These are phyloP conservation scores for Leccinum fibrillosum DNA, from an alignment of 768 basidiomycete species.

Conservation along the genomic window DNA sequence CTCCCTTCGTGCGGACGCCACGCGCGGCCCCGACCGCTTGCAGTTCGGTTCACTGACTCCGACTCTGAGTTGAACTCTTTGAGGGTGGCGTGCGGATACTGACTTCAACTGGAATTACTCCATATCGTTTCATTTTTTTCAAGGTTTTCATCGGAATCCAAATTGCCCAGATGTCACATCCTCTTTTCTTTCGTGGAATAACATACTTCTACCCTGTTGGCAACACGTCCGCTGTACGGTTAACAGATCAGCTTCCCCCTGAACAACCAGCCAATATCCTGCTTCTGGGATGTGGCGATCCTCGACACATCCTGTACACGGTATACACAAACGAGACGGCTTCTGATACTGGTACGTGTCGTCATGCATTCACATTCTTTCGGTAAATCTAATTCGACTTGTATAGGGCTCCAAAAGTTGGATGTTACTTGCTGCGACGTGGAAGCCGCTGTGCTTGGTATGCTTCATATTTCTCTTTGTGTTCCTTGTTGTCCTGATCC, in stretches of 20 bases:
- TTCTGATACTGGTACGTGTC: constrained; percentile 8
- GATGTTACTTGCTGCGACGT: constrained; percentile 32
- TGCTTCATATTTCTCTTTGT: neutral
- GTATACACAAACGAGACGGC: constrained; percentile 24
- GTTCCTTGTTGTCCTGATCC: neutral
- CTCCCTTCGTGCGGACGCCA: neutral
- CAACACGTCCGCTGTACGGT: constrained; percentile 51
- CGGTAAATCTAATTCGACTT: neutral
- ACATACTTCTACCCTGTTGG: constrained; percentile 57
- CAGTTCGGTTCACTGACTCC: neutral
- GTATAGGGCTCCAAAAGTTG: constrained; percentile 22
- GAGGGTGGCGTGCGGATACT: no score
- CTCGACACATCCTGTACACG: constrained; percentile 52
- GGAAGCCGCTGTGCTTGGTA: constrained; percentile 30
- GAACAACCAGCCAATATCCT: constrained; percentile 48
- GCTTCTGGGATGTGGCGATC: constrained; percentile 57
- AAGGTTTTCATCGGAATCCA: neutral
- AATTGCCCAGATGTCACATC: constrained; percentile 21
- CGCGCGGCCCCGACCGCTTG: neutral
- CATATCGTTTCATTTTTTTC: neutral
- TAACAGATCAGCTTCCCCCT: constrained; percentile 46
- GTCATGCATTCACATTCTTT: neutral
- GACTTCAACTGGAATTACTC: neutral
- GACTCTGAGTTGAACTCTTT: neutral
- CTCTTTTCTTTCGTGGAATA: constrained; percentile 26